phyloP scores from a whole-genome alignment of 139 green algal species.

The Zygnema cylindricum region DNA sequence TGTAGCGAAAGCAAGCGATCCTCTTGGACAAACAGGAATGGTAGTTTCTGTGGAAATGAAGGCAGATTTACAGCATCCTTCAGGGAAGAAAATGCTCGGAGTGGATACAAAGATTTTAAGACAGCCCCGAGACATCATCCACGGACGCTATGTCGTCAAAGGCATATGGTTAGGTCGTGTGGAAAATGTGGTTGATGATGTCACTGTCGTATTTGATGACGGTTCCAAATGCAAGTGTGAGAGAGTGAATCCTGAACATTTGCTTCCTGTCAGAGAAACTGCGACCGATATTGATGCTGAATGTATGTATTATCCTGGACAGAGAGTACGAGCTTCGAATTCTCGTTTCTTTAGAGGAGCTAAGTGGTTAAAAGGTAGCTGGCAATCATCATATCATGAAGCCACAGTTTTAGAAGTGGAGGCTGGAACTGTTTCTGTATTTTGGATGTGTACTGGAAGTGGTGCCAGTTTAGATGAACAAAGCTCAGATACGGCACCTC shows the following conservation, averaged over 20 bases:
- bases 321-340: slow-evolving; percentile 38
- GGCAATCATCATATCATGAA: slow-evolving; percentile 33
- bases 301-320: slow-evolving; percentile 52
- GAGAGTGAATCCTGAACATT: slow-evolving; percentile 26
- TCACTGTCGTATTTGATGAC: slow-evolving; percentile 60
- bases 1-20: slow-evolving; percentile 56
- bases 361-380: slow-evolving; percentile 55
- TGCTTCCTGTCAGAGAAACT: slow-evolving; percentile 27
- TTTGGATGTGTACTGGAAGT: slow-evolving; percentile 34
- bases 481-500: neutral
- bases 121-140: slow-evolving; percentile 16
- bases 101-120: slow-evolving; percentile 35
- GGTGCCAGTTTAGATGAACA: neutral
- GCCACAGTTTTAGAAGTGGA: slow-evolving; percentile 55
- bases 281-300: slow-evolving; percentile 48
- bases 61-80: slow-evolving; percentile 47
- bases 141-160: slow-evolving; percentile 60
- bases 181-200: slow-evolving; percentile 43
- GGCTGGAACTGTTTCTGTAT: slow-evolving; percentile 31
- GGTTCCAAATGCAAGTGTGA: slow-evolving; percentile 37
- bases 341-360: slow-evolving; percentile 31
- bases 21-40: slow-evolving; percentile 60
- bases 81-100: neutral
- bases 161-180: slow-evolving; percentile 56
- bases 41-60: slow-evolving; percentile 52